Conservation (phyloP, 1,139 yeast genomes). For the Lodderomyces elongisporus region DNA sequence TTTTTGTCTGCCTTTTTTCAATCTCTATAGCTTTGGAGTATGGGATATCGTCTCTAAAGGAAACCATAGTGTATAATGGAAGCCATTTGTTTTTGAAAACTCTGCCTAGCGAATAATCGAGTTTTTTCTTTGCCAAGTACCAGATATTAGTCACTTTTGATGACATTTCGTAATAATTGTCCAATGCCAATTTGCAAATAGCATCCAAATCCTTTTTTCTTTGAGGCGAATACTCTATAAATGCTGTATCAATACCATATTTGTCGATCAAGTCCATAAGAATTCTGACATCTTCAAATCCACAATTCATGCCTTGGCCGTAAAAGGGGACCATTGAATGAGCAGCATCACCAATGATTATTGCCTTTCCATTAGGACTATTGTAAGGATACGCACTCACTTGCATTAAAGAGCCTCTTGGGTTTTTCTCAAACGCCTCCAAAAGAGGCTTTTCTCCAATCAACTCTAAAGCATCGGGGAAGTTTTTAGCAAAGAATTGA, state of each 20-base stretch:
- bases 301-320: slow-evolving; percentile 97
- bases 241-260: slow-evolving; percentile 42
- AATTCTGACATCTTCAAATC: slow-evolving; percentile 82
- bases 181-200: slow-evolving; percentile 72
- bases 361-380: slow-evolving; percentile 52
- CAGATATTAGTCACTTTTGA: slow-evolving; percentile 65
- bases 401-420: slow-evolving; percentile 73
- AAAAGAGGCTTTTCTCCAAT: slow-evolving; percentile 58
- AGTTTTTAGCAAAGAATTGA: slow-evolving; percentile 53
- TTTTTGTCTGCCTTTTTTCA: slow-evolving; percentile 46
- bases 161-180: slow-evolving; percentile 85
- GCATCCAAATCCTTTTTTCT: slow-evolving; percentile 69
- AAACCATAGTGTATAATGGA: slow-evolving; percentile 88
- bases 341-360: slow-evolving; percentile 88
- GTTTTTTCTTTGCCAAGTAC: slow-evolving; percentile 59
- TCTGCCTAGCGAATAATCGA: slow-evolving; percentile 63
- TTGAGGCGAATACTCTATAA: slow-evolving; percentile 48
- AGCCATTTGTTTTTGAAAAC: slow-evolving; percentile 53
- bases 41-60: slow-evolving; percentile 77
- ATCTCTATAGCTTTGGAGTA: slow-evolving; percentile 67
- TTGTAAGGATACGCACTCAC: slow-evolving; percentile 67
- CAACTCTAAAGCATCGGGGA: slow-evolving; percentile 68
- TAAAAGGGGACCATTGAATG: slow-evolving; percentile 97
- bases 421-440: slow-evolving; percentile 53
- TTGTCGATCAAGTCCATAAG: slow-evolving; percentile 53